These are phyloP conservation scores for Starmera caribaea DNA, from an alignment of 805 yeast genomes.

Conservation along the genomic window DNA sequence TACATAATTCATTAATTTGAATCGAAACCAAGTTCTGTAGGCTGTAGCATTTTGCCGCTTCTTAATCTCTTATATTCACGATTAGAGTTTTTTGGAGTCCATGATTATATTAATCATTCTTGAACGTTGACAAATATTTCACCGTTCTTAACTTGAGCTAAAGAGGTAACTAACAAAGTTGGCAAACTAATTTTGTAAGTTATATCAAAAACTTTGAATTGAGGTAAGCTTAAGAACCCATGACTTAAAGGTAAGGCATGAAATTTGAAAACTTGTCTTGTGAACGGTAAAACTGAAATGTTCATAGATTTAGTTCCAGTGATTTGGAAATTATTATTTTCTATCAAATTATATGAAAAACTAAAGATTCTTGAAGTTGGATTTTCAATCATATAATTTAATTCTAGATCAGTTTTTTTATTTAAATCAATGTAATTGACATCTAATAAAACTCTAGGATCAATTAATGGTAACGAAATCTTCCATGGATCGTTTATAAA, in stretches of 20 bases:
- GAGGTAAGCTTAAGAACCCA: conserved; percentile 40
- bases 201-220: conserved; percentile 55
- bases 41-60: no score
- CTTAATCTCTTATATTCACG: no score
- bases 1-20: no score
- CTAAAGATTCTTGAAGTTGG: conserved; percentile 64
- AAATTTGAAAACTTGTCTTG: conserved; percentile 35
- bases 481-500: conserved; percentile 35
- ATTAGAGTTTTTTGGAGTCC: no score
- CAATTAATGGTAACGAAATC: conserved; percentile 50
- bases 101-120: neutral
- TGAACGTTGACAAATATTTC: conserved; percentile 12
- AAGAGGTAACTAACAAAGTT: conserved; percentile 30
- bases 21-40: no score
- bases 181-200: conserved; percentile 57
- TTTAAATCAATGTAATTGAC: conserved; percentile 15
- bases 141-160: conserved; percentile 17
- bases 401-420: conserved; percentile 13
- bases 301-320: conserved; percentile 23
- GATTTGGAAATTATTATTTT: conserved; percentile 25
- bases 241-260: conserved; percentile 13
- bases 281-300: conserved; percentile 46
- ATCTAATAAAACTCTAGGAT: conserved; percentile 56
- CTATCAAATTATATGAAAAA: conserved; percentile 40
- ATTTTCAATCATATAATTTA: conserved; percentile 55